These are phyloP conservation scores for Tulasnella sp. DNA, from an alignment of 768 basidiomycete genomes.

Conservation along the genomic window DNA sequence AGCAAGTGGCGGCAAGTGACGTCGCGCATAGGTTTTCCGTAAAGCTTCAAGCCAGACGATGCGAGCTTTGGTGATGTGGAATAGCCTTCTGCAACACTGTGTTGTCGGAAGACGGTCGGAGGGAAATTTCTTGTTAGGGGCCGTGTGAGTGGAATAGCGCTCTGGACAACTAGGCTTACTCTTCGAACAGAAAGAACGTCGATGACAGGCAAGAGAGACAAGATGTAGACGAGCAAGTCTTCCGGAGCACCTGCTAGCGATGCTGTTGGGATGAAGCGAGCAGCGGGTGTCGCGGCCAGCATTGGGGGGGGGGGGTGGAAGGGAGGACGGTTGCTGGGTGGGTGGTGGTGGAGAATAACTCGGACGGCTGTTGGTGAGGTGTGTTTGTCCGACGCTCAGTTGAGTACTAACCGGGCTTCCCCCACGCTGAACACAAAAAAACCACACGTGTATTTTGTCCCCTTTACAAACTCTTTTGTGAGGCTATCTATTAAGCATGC, in stretches of 20 bases:
- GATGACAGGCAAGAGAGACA: conserved; percentile 16
- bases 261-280: conserved; percentile 31
- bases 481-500: not conserved
- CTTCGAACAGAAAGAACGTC: conserved; percentile 27
- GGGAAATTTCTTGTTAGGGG: conserved; percentile 25
- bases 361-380: conserved; percentile 4
- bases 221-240: conserved; percentile 31
- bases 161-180: conserved; percentile 25
- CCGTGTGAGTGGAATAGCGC: not conserved
- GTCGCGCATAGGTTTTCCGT: conserved; percentile 4
- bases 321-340: not conserved
- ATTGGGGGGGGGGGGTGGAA: not conserved
- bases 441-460: conserved; percentile 2
- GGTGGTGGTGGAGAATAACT: conserved; percentile 12
- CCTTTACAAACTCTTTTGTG: not conserved
- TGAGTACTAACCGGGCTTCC: not conserved
- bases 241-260: conserved; percentile 29
- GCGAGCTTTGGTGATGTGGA: conserved; percentile 27
- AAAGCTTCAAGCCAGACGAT: conserved; percentile 33
- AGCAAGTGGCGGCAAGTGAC: conserved; percentile 20
- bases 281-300: conserved; percentile 22
- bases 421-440: conserved; percentile 10
- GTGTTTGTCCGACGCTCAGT: conserved; percentile 16
- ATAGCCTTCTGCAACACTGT: conserved; percentile 26
- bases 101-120: not conserved